A percentile compares a stretch with the other conserved stretches of the same genome.
phyloP scores from a whole-genome alignment of 2,329 filamentous ascomycete genomes.

The Gliomastix tumulicola region DNA sequence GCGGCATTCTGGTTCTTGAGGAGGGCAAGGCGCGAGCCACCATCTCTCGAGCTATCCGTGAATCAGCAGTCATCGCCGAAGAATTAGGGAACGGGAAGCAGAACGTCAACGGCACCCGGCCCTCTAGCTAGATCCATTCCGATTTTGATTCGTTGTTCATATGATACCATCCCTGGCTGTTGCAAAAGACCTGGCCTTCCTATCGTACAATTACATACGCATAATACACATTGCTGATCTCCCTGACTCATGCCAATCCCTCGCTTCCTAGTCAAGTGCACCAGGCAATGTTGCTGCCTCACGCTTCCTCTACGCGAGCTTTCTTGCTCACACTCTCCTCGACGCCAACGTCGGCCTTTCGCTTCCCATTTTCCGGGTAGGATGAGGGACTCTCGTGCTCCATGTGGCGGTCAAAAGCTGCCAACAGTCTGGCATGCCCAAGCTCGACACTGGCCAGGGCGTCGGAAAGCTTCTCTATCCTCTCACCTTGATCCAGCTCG shows the following conservation, averaged over 20 bases:
- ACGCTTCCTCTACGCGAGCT: conserved; percentile 29
- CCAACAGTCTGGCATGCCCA: conserved; percentile 64
- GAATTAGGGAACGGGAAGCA: conserved; percentile 42
- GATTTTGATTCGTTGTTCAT: too few relatives aligned
- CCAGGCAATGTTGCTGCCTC: not conserved
- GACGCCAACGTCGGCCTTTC: conserved; percentile 30
- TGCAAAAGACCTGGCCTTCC: too few relatives aligned
- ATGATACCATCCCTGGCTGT: not conserved
- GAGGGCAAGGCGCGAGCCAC: conserved; percentile 63
- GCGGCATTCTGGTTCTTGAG: conserved; percentile 65
- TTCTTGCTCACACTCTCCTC: conserved; percentile 32
- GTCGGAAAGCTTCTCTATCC: conserved; percentile 65
- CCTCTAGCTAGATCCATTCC: conserved; percentile 1
- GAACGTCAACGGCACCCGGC: conserved; percentile 26
- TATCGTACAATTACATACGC: too few relatives aligned
- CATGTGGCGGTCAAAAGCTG: conserved; percentile 30
- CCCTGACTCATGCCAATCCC: too few relatives aligned
- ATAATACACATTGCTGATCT: too few relatives aligned
- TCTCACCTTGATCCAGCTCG: conserved; percentile 61
- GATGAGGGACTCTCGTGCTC: too few relatives aligned
- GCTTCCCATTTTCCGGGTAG: conserved; percentile 30
- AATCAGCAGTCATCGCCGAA: conserved; percentile 63
- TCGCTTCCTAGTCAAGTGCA: too few relatives aligned
- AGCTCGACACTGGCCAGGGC: conserved; percentile 61
- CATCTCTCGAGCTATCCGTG: conserved; percentile 60